A percentile compares a stretch with the other conserved stretches of the same genome.
Conservation (phyloP, 495 filamentous ascomycete species). For the Penicillium argentinense region DNA sequence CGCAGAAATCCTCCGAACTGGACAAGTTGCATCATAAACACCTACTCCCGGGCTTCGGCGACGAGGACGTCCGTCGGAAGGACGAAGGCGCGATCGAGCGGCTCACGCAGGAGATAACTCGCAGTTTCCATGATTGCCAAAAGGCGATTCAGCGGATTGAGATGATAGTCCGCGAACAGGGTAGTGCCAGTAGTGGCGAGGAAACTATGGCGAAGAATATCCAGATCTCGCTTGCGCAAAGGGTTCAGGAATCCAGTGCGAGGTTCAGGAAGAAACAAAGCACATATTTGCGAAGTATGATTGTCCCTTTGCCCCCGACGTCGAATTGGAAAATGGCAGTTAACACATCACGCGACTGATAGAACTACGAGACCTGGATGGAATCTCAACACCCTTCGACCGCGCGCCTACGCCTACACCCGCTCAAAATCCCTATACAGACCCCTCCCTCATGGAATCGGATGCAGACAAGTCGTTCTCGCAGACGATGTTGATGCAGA, state of each 20-base stretch:
- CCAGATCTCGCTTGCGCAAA: constrained; percentile 80
- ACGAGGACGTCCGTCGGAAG: constrained; percentile 77
- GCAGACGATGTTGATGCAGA: constrained; percentile 80
- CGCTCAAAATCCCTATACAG: constrained; percentile 62
- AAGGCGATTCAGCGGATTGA: constrained; percentile 84
- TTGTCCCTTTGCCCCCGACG: not conserved
- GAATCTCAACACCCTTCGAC: constrained; percentile 60
- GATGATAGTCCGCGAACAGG: constrained; percentile 73
- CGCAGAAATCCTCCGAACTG: constrained; percentile 75
- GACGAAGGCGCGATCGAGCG: constrained; percentile 90
- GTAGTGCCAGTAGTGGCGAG: constrained; percentile 72
- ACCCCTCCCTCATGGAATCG: constrained; percentile 84
- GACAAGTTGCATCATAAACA: constrained; percentile 97
- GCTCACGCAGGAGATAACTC: constrained; percentile 85
- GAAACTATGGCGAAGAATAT: constrained; percentile 97
- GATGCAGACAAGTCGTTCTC: constrained; percentile 91
- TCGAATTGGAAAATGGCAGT: not conserved
- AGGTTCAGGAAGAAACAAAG: constrained; percentile 95
- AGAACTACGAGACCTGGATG: constrained; percentile 84
- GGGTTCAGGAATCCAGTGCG: constrained; percentile 91
- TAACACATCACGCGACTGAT: constrained; percentile 11
- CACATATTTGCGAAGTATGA: constrained; percentile 87
- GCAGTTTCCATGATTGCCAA: constrained; percentile 86
- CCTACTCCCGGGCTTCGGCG: constrained; percentile 93
- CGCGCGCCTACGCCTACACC: constrained; percentile 68